A percentile compares a stretch with the other conserved stretches of the same genome.
phyloP scores from a whole-genome alignment of 78 protist genomes.

The Tieghemostelium lacteum region DNA sequence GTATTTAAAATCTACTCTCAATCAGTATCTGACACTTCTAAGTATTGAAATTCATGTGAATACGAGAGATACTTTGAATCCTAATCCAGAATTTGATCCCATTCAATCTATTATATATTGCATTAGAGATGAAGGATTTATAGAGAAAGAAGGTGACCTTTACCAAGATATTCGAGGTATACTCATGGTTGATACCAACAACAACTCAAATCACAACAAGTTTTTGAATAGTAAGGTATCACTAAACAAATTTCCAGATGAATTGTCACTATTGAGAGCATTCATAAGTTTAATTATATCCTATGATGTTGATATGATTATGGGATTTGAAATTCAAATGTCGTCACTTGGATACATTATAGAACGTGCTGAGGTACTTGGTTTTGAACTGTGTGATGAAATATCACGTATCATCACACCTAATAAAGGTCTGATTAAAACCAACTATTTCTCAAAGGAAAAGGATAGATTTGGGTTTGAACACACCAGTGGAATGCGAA shows the following conservation, averaged over 20 bases:
- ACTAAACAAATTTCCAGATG: conserved; percentile 18
- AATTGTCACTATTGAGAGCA: conserved; percentile 46
- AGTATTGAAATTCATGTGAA: conserved; percentile 79
- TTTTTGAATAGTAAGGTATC: background rate
- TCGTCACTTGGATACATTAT: conserved; percentile 88
- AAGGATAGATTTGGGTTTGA: conserved; percentile 64
- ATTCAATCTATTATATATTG: conserved; percentile 55
- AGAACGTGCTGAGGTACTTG: conserved; percentile 75
- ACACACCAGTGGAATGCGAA: conserved; percentile 56
- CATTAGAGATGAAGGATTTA: conserved; percentile 74
- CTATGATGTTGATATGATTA: conserved; percentile 90
- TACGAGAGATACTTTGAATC: conserved; percentile 38
- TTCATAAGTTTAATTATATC: conserved; percentile 58
- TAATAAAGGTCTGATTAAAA: background rate
- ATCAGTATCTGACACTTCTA: conserved; percentile 77
- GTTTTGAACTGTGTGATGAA: conserved; percentile 67
- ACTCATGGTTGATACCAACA: conserved; percentile 20
- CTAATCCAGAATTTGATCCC: conserved; percentile 77
- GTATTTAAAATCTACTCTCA: conserved; percentile 20
- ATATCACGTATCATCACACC: conserved; percentile 28
- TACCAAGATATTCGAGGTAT: conserved; percentile 76
- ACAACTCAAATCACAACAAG: background rate
- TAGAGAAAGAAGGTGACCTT: conserved; percentile 32
- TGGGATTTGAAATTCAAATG: conserved; percentile 91
- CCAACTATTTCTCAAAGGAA: conserved; percentile 40